Conservation (phyloP, 2,329 filamentous ascomycete species). For the Penicillium sp. region DNA sequence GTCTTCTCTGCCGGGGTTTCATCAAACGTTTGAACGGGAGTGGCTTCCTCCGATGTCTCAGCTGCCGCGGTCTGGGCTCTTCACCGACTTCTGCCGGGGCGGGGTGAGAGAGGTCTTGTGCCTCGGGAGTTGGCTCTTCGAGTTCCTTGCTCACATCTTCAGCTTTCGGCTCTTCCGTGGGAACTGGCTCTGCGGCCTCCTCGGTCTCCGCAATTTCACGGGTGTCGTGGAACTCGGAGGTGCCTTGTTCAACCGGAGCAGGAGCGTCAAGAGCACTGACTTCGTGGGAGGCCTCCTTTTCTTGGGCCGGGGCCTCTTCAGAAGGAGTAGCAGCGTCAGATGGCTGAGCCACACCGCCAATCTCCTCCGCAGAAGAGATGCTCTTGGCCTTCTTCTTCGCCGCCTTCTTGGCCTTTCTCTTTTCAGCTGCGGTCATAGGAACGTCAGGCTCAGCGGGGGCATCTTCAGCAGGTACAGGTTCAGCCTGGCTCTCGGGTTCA, state of each 20-base stretch:
- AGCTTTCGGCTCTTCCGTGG: neutral
- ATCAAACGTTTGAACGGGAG: neutral
- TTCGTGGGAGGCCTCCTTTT: neutral
- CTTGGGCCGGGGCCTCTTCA: neutral
- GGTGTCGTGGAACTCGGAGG: slow-evolving; percentile 1
- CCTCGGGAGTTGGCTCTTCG: neutral
- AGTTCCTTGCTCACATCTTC: slow-evolving; percentile 5
- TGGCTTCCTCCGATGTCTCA: neutral
- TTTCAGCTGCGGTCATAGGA: slow-evolving; percentile 7
- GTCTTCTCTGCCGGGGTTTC: slow-evolving; percentile 5
- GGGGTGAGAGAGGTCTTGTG: neutral
- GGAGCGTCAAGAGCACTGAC: neutral
- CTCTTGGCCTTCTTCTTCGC: slow-evolving; percentile 16
- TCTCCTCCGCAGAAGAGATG: slow-evolving; percentile 3
- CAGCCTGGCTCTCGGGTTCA: neutral
- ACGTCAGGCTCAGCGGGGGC: slow-evolving; percentile 3
- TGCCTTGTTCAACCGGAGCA: neutral
- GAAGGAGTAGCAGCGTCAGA: neutral
- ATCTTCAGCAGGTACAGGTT: neutral
- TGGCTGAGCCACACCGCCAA: neutral
- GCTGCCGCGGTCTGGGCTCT: neutral
- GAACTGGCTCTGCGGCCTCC: neutral
- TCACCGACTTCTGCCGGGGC: neutral
- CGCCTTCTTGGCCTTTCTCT: slow-evolving; percentile 16
- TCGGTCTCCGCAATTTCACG: slow-evolving; percentile 1